Percentiles rank a stretch among this genome's conserved stretches.
Evolutionary conservation across 345 rosid species (phyloP).

Genomic region (Eucalyptus sideroxylon): DNA sequence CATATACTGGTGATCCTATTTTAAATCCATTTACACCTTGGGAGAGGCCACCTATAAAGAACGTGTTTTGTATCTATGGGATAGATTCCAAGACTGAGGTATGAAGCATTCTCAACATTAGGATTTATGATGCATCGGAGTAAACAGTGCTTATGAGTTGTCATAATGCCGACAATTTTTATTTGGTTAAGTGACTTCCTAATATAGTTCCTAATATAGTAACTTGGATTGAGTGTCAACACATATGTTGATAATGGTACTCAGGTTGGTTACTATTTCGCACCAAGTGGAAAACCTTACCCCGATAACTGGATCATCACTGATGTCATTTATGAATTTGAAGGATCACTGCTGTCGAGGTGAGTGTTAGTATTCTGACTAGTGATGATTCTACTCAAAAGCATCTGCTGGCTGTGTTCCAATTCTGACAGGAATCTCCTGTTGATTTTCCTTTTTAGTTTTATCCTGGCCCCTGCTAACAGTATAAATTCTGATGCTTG

Average conservation of each 20-base stretch:
- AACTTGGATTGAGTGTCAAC: not conserved
- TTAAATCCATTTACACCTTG: slow-evolving; percentile 93
- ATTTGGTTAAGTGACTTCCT: not conserved
- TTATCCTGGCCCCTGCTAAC: not conserved
- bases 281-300: slow-evolving; percentile 97
- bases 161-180: not conserved
- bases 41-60: slow-evolving; percentile 98
- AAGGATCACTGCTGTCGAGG: slow-evolving; percentile 84
- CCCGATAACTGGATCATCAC: slow-evolving; percentile 99
- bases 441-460: not conserved
- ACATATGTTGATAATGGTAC: not conserved
- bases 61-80: slow-evolving; percentile 94
- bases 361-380: slow-evolving; percentile 1
- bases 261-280: slow-evolving; percentile 95
- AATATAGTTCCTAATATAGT: not conserved
- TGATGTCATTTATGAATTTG: slow-evolving; percentile 78
- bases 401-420: not conserved
- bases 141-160: not conserved
- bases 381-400: not conserved
- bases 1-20: slow-evolving; percentile 80
- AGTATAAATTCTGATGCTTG: not conserved
- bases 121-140: not conserved
- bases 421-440: not conserved
- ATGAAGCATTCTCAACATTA: not conserved
- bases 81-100: slow-evolving; percentile 88